phyloP scores from a whole-genome alignment of 176 grass and related monocot species.

The Canna indica region DNA sequence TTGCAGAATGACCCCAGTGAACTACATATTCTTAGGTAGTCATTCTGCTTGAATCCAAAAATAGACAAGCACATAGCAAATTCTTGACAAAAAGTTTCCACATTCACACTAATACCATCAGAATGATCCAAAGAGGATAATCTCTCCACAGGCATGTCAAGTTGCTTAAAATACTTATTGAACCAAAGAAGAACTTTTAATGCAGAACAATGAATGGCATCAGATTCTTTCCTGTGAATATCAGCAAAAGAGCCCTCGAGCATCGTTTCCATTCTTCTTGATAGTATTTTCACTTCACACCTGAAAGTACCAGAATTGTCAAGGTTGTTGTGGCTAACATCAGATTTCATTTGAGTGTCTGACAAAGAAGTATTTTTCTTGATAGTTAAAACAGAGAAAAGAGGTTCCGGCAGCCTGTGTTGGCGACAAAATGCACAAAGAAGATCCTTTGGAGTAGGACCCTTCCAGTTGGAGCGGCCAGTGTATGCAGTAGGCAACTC shows the following conservation, averaged over 20 bases:
- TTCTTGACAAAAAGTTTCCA: constrained; percentile 33
- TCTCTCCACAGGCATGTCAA: constrained; percentile 24
- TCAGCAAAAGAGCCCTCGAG: constrained; percentile 49
- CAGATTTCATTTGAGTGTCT: constrained; percentile 21
- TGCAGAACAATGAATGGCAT: constrained; percentile 74
- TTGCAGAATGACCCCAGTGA: constrained; percentile 1
- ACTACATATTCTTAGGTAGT: neutral
- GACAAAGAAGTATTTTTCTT: constrained; percentile 7
- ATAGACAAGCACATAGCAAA: constrained; percentile 45
- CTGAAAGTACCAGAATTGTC: constrained; percentile 35
- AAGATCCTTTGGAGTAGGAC: constrained; percentile 55
- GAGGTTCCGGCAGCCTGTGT: constrained; percentile 60
- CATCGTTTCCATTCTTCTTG: constrained; percentile 47
- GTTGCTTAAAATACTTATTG: constrained; percentile 36
- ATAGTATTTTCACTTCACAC: constrained; percentile 61
- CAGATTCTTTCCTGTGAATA: constrained; percentile 63
- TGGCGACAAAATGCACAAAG: constrained; percentile 68
- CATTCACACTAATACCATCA: constrained; percentile 40
- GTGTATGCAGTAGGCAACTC: constrained; percentile 58
- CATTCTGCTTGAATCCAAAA: constrained; percentile 25
- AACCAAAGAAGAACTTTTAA: constrained; percentile 77
- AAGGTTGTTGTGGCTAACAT: constrained; percentile 9
- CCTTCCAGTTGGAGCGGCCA: constrained; percentile 65
- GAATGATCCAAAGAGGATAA: constrained; percentile 40
- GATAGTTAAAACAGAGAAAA: constrained; percentile 36